Conservation (phyloP, 495 filamentous ascomycete genomes). For the Lophiostoma macrostomum region DNA sequence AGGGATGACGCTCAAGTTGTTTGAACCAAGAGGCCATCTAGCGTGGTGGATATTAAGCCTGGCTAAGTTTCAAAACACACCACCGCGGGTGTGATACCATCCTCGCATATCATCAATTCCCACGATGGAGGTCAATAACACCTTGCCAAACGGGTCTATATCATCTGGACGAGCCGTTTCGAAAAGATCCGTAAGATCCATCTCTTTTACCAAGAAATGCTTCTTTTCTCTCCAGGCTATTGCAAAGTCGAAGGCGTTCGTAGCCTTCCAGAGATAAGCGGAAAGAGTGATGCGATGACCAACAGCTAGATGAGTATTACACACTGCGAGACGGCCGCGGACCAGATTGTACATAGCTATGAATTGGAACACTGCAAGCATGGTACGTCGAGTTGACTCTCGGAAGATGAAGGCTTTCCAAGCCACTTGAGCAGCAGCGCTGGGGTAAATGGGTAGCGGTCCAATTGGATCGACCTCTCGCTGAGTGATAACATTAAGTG, state of each 20-base stretch:
- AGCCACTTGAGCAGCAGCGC: slow-evolving; percentile 35
- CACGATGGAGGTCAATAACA: slow-evolving; percentile 45
- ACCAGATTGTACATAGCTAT: slow-evolving; percentile 7
- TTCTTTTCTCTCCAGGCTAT: slow-evolving; percentile 48
- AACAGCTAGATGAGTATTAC: not conserved
- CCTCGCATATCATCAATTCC: slow-evolving; percentile 46
- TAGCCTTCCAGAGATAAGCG: slow-evolving; percentile 49
- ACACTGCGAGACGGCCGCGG: not conserved
- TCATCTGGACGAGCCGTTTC: slow-evolving; percentile 43
- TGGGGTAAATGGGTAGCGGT: slow-evolving; percentile 31
- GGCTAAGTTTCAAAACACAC: slow-evolving; percentile 10
- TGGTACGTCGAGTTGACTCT: slow-evolving; percentile 16
- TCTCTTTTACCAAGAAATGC: slow-evolving; percentile 45
- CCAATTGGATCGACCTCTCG: not conserved
- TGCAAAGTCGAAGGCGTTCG: slow-evolving; percentile 46
- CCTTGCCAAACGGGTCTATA: slow-evolving; percentile 49
- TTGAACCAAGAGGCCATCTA: no score
- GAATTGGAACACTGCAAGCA: slow-evolving; percentile 11
- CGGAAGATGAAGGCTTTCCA: slow-evolving; percentile 26
- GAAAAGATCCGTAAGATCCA: slow-evolving; percentile 42
- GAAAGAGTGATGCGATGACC: slow-evolving; percentile 33
- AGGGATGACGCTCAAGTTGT: no score
- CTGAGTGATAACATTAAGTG: not conserved
- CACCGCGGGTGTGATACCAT: slow-evolving; percentile 44
- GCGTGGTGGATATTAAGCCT: no score